Conservation (phyloP, 164 flowering plant genomes). For the Piper longum region DNA sequence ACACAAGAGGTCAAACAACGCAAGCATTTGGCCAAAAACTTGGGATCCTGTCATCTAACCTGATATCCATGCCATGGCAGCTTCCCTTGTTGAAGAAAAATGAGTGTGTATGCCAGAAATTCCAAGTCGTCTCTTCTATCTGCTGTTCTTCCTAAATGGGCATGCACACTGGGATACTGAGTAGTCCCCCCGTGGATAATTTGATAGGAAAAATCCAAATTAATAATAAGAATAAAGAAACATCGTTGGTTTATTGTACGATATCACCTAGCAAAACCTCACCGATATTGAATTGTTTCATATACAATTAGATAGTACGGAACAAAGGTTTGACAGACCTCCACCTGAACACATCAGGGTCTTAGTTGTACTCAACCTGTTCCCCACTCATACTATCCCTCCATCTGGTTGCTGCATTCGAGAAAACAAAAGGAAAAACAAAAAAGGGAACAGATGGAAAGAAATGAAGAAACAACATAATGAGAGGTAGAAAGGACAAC, state of each 20-base stretch:
- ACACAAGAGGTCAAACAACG: not conserved
- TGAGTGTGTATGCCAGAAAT: conserved; percentile 83
- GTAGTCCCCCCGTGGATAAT: conserved; percentile 57
- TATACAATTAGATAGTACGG: not conserved
- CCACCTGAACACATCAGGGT: conserved; percentile 89
- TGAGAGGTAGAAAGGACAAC: too few relatives aligned
- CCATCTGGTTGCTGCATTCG: conserved; percentile 73
- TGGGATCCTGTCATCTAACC: conserved; percentile 19
- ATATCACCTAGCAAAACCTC: too few relatives aligned
- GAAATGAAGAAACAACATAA: not conserved
- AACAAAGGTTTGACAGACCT: not conserved
- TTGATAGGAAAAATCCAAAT: not conserved
- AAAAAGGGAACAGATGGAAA: not conserved
- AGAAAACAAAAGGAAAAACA: not conserved
- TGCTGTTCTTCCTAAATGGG: conserved; percentile 90
- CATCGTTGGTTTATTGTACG: not conserved
- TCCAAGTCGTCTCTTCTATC: conserved; percentile 95
- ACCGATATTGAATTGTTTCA: too few relatives aligned
- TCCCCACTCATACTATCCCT: conserved; percentile 45
- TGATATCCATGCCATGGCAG: conserved; percentile 95
- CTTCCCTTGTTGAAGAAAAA: conserved; percentile 71
- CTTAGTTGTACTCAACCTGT: conserved; percentile 92
- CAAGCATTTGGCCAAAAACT: not conserved
- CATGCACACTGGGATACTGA: conserved; percentile 90
- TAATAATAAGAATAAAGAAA: conserved; percentile 1